Percentiles rank a stretch among this genome's conserved stretches.
phyloP scores from a whole-genome alignment of 2,329 filamentous ascomycete genomes.

The Cytospora piceicola region DNA sequence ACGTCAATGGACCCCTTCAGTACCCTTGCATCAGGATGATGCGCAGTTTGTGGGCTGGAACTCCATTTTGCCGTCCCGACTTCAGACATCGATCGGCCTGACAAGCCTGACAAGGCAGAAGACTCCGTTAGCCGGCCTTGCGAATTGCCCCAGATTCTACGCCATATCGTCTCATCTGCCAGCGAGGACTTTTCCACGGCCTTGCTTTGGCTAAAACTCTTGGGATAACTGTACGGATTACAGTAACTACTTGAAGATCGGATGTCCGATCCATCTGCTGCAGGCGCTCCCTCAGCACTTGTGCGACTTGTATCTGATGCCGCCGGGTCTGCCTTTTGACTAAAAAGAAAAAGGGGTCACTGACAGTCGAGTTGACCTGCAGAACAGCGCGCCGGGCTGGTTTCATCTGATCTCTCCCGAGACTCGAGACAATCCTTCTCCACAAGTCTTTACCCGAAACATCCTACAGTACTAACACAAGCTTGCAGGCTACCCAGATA shows the following conservation, averaged over 20 bases:
- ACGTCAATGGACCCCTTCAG: not conserved
- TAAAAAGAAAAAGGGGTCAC: slow-evolving; percentile 17
- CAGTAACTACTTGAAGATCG: not conserved
- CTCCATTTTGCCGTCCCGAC: not conserved
- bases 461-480: not conserved
- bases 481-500: not conserved
- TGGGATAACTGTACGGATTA: not conserved
- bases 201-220: not conserved
- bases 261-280: slow-evolving; percentile 2
- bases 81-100: not conserved
- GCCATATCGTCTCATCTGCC: not conserved
- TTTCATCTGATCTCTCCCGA: slow-evolving; percentile 28
- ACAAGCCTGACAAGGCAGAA: not conserved
- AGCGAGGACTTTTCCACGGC: not conserved
- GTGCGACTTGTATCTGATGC: not conserved
- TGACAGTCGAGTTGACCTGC: slow-evolving; percentile 16
- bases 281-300: not conserved
- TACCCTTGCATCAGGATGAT: not conserved
- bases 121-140: not conserved
- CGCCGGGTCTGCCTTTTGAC: slow-evolving; percentile 6
- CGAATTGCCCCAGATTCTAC: not conserved
- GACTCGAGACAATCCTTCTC: slow-evolving; percentile 9
- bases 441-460: slow-evolving; percentile 3
- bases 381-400: slow-evolving; percentile 26
- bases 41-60: not conserved